Base-by-base conservation (phyloP, 2,329 filamentous ascomycete genomes). In the Exophiala mesophila region DNA sequence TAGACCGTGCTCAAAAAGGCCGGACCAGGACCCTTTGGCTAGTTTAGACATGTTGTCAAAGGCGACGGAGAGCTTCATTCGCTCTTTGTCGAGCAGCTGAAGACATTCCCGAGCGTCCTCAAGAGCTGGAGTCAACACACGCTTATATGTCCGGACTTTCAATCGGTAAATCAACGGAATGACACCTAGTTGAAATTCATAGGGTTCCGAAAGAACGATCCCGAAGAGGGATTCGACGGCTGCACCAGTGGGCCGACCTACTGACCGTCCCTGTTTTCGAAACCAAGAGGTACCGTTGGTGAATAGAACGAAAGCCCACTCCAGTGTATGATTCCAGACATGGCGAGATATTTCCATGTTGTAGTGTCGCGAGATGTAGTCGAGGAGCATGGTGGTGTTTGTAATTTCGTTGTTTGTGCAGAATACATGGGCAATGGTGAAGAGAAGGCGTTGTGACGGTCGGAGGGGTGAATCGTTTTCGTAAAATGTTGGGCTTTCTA, bases 341-440 rank as follows among this genome's bases (percentile, higher is more conserved):
- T 69, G 58, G 5, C 58, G 54, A 0, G 77, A 64, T 26, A 90
- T 77, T 1, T 66, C 49, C 17, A 90, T 63, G 1, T 65, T 50
- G 61, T 83, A 85, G 5, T 67, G 66, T 1, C 63, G 63, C 0
- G 84, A 82, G 35, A 89, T 60, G 53, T 76, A 76, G 45, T 83
- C 73, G 9, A 88, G 63, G 1, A 83, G 56, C 29, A 74, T 70
- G 18, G 82, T 57, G 9, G 78, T 83, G 2, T 71, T 67, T 1
- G 69, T 59, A 3, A 88, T 69, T 41, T 82, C 71, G 35, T 76
- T 80, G 61, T 82, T 85, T 47, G 71, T 73, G n/a, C 82, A 76
- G 49, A 82, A 85, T 1, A 72, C 68, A 57, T 87, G 80, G 4
- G 82, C 81, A n/a, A 89, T 65, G 6, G 81, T 74, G 41, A 76